Conservation (phyloP, 345 rosid genomes). For the Euclidium syriacum region DNA sequence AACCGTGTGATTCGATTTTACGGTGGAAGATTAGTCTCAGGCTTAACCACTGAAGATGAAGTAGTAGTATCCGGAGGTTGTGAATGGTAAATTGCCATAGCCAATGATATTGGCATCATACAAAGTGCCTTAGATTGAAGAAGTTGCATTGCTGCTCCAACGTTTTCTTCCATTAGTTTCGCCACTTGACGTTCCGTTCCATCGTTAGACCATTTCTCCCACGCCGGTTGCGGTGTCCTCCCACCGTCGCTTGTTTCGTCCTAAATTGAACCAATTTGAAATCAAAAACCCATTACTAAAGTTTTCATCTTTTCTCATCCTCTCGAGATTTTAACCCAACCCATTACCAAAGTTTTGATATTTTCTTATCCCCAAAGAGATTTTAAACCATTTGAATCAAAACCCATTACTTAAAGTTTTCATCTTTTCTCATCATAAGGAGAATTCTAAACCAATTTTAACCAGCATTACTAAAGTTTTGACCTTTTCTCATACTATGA, state of each 20-base stretch:
- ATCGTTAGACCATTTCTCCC: conserved; percentile 98
- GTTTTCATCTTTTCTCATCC: no score
- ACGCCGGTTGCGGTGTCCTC: conserved; percentile 74
- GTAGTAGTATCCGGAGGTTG: conserved; percentile 82
- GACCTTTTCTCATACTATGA: no score
- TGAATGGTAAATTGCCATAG: conserved; percentile 81
- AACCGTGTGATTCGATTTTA: conserved; percentile 29
- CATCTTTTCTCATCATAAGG: no score
- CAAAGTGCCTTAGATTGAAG: conserved; percentile 97
- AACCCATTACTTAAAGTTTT: no score
- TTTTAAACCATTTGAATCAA: no score
- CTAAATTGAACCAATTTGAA: no score
- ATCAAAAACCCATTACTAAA: no score
- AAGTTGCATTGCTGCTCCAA: conserved; percentile 96
- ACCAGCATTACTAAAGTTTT: no score
- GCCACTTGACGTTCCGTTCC: conserved; percentile 96
- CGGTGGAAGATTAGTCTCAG: conserved; percentile 66
- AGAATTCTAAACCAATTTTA: no score
- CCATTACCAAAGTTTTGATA: no score
- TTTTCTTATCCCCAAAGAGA: no score
- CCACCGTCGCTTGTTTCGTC: conserved; percentile 79
- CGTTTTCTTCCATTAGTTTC: conserved; percentile 97
- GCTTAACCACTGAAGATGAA: conserved; percentile 66
- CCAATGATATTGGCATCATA: conserved; percentile 97
- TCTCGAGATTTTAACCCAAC: conserved; percentile 11